phyloP scores from a whole-genome alignment of 805 yeast species.

The Geotrichum ghanense region DNA sequence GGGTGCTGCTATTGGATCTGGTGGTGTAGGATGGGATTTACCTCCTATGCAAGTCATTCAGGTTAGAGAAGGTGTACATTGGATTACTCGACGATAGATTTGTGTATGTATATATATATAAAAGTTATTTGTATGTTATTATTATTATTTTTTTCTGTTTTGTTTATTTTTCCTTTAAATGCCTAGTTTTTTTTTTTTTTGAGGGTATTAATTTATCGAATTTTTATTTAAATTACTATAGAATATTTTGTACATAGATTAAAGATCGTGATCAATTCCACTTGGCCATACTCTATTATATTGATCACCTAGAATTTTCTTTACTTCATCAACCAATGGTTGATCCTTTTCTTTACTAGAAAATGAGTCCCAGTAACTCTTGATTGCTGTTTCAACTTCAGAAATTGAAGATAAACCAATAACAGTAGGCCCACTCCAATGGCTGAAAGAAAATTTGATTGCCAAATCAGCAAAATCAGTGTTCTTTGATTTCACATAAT shows the following conservation, averaged over 20 bases:
- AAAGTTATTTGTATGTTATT: too few species aligned
- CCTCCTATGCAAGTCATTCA: constrained; percentile 73
- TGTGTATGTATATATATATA: background rate
- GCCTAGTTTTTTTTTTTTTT: too few species aligned
- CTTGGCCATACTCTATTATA: constrained; percentile 57
- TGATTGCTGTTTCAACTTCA: constrained; percentile 56
- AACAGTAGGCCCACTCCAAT: constrained; percentile 63
- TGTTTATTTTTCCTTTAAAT: too few species aligned
- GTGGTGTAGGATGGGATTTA: constrained; percentile 86
- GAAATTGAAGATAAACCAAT: constrained; percentile 59
- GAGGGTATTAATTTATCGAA: too few species aligned
- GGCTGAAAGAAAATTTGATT: constrained; percentile 57
- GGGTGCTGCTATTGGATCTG: constrained; percentile 75
- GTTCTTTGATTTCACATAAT: constrained; percentile 33
- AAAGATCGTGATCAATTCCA: constrained; percentile 27
- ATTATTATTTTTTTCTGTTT: too few species aligned
- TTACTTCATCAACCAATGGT: constrained; percentile 32
- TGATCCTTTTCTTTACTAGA: constrained; percentile 32
- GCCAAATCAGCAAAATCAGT: constrained; percentile 75
- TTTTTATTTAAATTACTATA: background rate
- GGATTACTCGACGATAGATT: constrained; percentile 36
- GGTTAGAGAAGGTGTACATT: constrained; percentile 50
- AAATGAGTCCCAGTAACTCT: constrained; percentile 41
- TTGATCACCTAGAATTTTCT: constrained; percentile 36
- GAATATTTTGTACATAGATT: background rate